Evolutionary conservation across 805 yeast genomes (phyloP).

Genomic region (Candida glaebosa): DNA sequence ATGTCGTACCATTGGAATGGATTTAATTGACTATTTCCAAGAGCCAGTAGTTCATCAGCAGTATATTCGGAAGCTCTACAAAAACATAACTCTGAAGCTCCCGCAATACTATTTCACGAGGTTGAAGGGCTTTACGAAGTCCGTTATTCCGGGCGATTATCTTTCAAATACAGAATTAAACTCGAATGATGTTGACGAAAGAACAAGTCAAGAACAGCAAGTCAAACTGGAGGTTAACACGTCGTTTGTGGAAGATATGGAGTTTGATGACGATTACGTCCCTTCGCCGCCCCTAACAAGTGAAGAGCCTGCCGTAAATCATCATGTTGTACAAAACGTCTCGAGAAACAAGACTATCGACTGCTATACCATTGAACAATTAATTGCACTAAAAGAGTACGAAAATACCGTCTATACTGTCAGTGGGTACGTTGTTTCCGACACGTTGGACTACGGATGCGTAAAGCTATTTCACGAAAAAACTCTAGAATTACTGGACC

Average conservation of each 20-base stretch:
- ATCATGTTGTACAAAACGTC: not conserved
- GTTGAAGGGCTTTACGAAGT: not conserved
- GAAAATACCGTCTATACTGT: slow-evolving; percentile 1
- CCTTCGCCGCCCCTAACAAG: not conserved
- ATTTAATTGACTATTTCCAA: slow-evolving; percentile 3
- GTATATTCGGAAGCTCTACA: not conserved
- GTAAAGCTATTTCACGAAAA: not conserved
- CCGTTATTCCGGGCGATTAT: not conserved
- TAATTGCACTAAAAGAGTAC: not conserved
- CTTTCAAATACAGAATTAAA: not conserved
- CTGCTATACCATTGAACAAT: not conserved
- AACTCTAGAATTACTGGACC: slow-evolving; percentile 1
- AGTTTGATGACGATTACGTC: slow-evolving; percentile 2
- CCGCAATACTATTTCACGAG: not conserved
- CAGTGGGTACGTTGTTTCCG: not conserved
- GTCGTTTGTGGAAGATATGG: slow-evolving; percentile 5
- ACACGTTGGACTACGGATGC: slow-evolving; percentile 1
- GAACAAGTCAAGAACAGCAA: not conserved
- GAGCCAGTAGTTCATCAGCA: not conserved
- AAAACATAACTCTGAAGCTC: not conserved
- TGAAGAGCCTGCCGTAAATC: not conserved
- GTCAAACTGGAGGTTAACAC: not conserved
- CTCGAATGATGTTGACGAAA: not conserved
- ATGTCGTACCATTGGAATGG: slow-evolving; percentile 3
- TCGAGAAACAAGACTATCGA: not conserved